phyloP scores from a whole-genome alignment of 2,329 filamentous ascomycete genomes.

The Elsinoe fawcettii region DNA sequence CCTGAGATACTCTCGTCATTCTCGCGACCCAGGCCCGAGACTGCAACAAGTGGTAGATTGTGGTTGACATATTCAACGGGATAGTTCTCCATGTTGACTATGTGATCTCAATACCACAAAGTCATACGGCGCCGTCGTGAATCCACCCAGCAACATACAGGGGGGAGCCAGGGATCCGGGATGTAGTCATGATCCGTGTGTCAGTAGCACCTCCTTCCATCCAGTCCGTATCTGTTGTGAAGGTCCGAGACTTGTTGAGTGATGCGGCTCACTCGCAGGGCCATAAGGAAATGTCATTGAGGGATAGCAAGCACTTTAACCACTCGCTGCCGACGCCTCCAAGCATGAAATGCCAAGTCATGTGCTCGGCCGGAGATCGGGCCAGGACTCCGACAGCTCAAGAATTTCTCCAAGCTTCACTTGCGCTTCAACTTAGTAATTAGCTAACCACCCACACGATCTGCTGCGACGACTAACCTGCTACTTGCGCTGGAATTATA shows the following conservation, averaged over 20 bases:
- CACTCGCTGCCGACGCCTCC: background rate
- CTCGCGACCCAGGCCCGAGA: conserved; percentile 61
- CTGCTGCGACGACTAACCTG: background rate
- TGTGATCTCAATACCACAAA: background rate
- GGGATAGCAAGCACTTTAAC: no score
- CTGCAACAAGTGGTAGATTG: conserved; percentile 75
- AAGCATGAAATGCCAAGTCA: background rate
- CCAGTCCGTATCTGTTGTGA: no score
- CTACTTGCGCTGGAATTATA: background rate
- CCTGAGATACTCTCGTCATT: conserved; percentile 7
- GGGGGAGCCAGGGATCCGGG: no score
- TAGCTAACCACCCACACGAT: background rate
- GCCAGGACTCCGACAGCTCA: background rate
- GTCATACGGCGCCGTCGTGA: background rate
- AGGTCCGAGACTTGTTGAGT: no score
- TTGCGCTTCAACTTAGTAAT: background rate
- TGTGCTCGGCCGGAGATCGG: background rate
- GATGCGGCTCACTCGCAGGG: no score
- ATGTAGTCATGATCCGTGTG: no score
- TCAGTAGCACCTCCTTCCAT: no score
- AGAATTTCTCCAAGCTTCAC: conserved; percentile 2
- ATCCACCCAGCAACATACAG: background rate
- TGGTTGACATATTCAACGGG: conserved; percentile 72
- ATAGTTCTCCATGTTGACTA: conserved; percentile 63
- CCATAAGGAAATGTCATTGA: no score